Percentiles rank a stretch among this genome's conserved stretches.
Evolutionary conservation across 2,329 filamentous ascomycete species (phyloP).

Genomic region (Cladosporium phlei): DNA sequence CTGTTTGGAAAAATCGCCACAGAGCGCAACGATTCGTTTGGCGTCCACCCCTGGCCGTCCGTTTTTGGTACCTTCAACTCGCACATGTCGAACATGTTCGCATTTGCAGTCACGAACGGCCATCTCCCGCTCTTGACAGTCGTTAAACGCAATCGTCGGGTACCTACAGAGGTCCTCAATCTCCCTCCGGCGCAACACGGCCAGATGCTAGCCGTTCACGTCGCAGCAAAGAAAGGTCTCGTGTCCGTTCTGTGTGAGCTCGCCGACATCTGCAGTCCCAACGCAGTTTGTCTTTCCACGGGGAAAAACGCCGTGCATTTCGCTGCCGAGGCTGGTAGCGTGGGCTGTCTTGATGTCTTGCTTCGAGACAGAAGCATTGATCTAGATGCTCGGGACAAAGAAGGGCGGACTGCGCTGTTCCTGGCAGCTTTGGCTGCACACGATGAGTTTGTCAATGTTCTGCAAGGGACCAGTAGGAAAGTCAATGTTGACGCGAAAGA

Average conservation of each 20-base stretch:
- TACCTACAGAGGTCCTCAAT: neutral
- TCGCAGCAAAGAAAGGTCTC: neutral
- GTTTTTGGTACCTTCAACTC: neutral
- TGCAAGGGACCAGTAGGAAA: neutral
- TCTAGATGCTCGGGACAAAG: neutral
- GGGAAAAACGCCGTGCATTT: neutral
- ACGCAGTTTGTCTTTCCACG: neutral
- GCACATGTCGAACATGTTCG: neutral
- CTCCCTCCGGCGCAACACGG: neutral
- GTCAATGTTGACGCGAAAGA: neutral
- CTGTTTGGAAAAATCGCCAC: conserved; percentile 1
- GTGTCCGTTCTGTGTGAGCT: neutral
- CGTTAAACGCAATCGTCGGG: neutral
- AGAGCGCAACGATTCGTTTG: neutral
- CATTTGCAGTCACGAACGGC: neutral
- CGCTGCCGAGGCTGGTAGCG: neutral
- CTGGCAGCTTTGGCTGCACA: neutral
- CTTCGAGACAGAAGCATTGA: neutral
- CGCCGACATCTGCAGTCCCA: neutral
- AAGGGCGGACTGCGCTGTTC: neutral
- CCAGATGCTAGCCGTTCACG: neutral
- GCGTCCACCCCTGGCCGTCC: conserved; percentile 1
- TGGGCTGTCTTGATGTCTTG: neutral
- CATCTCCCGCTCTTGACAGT: conserved; percentile 2
- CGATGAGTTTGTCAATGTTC: neutral